Evolutionary conservation across 148 eudicot species (phyloP), one percentile per base, ranked within the genome.

Genomic region (Dianthus caryophyllus): DNA sequence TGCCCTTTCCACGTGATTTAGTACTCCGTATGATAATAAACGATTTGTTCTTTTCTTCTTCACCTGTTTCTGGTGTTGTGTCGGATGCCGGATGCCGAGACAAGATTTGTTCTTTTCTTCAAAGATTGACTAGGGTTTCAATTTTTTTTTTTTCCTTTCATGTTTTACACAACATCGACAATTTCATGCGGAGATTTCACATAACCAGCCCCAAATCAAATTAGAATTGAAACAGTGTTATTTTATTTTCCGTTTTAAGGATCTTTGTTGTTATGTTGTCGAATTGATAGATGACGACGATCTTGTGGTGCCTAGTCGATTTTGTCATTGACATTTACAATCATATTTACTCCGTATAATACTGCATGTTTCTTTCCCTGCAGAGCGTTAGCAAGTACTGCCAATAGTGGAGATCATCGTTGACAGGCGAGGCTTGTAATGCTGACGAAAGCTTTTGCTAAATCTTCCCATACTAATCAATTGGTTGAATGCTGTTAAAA

Each of bases 361-460:
- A 14, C 18, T 5, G 43, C 14, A 39, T 41, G 20, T 25, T 17
- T 29, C 44, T 21, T 38, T 63, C 36, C 15, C 31, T 63, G 52
- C 66, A 63, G 66, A 20, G 66, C 52, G 8, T 43, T 63, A 63
- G 66, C 52, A 13, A 44, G 36, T 26, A 63, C 33, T 20, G 52
- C 53, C 6, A 15, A 7, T 25, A 63, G 44, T 26, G 66, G 66
- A 63, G 66, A 63, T 61, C 75, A 77, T 64, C 80, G 76, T 59
- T 77, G 80, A 72, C 59, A 16, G 22, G 21, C 17, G 17, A 31
- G 31, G 33, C n/a, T 9, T 11, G 8, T 25, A 61, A 26, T 58
- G 49, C 65, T 57, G 67, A 66, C 61, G 41, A 21, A 70, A 43
- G 54, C 48, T 33, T 51, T 43, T 53, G 38, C 64, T 13, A 29